phyloP scores from a whole-genome alignment of 768 basidiomycete genomes.

The Plicaturopsis crispa region DNA sequence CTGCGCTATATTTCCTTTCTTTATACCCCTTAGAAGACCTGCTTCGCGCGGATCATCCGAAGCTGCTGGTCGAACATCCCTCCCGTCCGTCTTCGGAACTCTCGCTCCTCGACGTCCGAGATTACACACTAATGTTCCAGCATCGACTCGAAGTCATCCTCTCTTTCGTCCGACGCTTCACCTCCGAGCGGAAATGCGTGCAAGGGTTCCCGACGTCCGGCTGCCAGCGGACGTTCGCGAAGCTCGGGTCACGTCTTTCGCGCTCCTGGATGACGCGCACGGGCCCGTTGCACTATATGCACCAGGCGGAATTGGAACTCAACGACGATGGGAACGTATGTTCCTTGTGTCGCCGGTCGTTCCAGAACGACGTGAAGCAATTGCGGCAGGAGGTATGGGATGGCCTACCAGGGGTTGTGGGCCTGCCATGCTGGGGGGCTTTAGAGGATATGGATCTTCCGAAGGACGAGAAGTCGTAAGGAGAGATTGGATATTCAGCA shows the following conservation, averaged over 20 bases:
- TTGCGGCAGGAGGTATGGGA: slow-evolving; percentile 38
- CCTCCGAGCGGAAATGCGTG: slow-evolving; percentile 27
- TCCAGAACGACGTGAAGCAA: slow-evolving; percentile 29
- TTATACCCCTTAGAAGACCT: slow-evolving; percentile 44
- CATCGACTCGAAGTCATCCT: slow-evolving; percentile 39
- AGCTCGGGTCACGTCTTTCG: slow-evolving; percentile 33
- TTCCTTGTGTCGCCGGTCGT: slow-evolving; percentile 31
- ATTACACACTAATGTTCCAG: slow-evolving; percentile 53
- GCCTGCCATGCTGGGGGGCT: slow-evolving; percentile 41
- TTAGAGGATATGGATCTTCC: slow-evolving; percentile 24
- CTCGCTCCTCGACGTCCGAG: slow-evolving; percentile 30
- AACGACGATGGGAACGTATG: slow-evolving; percentile 35
- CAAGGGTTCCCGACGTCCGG: slow-evolving; percentile 12
- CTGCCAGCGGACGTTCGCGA: slow-evolving; percentile 36
- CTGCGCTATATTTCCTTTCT: slow-evolving; percentile 51
- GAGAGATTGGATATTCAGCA: no score
- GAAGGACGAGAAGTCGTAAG: no score
- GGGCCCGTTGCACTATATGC: slow-evolving; percentile 46
- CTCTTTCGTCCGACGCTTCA: slow-evolving; percentile 38
- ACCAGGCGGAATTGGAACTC: slow-evolving; percentile 34
- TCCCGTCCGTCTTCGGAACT: slow-evolving; percentile 41
- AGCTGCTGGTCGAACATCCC: slow-evolving; percentile 38
- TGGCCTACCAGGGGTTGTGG: slow-evolving; percentile 35
- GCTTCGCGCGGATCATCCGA: slow-evolving; percentile 42
- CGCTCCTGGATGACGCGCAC: slow-evolving; percentile 43